These are phyloP conservation scores for Trichoderma asperelloides DNA, from an alignment of 495 filamentous ascomycete genomes.

Conservation along the genomic window DNA sequence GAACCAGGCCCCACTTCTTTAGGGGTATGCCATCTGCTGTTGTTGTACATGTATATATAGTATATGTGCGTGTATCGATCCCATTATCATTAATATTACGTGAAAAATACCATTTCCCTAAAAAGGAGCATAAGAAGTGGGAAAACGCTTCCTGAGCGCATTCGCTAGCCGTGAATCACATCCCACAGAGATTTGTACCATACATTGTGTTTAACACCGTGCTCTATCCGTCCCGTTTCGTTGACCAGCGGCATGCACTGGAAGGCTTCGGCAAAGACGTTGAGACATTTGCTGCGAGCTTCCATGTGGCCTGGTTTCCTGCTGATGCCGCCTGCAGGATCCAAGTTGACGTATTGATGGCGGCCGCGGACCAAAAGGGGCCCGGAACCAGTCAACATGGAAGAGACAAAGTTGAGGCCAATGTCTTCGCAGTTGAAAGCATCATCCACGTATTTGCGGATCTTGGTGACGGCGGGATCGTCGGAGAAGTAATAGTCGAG, in stretches of 20 bases:
- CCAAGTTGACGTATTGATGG: conserved; percentile 10
- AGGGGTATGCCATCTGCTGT: background rate
- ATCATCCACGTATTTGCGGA: conserved; percentile 16
- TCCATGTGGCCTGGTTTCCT: conserved; percentile 12
- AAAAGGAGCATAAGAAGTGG: no score
- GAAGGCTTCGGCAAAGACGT: conserved; percentile 11
- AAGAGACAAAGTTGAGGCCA: conserved; percentile 16
- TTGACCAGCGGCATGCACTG: conserved; percentile 15
- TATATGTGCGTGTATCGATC: background rate
- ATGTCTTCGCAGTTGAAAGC: conserved; percentile 19
- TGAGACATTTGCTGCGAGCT: conserved; percentile 12
- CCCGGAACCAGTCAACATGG: conserved; percentile 16
- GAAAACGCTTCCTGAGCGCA: background rate
- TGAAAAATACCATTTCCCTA: background rate
- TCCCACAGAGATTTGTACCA: conserved; percentile 1
- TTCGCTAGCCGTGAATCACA: background rate
- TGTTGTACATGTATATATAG: background rate
- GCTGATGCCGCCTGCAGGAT: conserved; percentile 16
- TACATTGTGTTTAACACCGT: background rate
- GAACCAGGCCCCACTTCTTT: background rate
- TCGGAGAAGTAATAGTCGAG: conserved; percentile 17
- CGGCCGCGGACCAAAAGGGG: conserved; percentile 14
- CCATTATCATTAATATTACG: background rate
- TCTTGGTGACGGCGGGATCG: conserved; percentile 13
- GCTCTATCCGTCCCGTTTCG: conserved; percentile 4